Base-by-base conservation (phyloP, 2,329 filamentous ascomycete species). In the Neoscytalidium dimidiatum region DNA sequence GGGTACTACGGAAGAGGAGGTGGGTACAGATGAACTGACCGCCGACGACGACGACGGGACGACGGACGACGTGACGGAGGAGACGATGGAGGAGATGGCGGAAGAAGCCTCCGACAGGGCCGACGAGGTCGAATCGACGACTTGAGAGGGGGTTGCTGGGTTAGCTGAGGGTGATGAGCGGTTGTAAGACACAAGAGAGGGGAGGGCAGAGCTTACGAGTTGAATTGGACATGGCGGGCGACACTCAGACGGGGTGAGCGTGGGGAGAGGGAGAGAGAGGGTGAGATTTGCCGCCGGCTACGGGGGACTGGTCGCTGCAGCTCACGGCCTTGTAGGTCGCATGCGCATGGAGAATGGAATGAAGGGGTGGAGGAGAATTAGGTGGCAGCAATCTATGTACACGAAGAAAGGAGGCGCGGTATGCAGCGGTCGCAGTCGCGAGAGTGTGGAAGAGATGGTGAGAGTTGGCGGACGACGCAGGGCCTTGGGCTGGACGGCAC, bases 181-280 rank as follows among this genome's bases (percentile, higher is more conserved):
- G 21, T 19, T 31, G 62, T 21, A 62, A 17, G 5, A 38, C 28
- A 3, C 7, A n/a, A 41, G 26, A 23, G 21, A 14, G 51, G 33
- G 31, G 31, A 14, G 44, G 44, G 53, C 41, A 41, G 19, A 19
- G 43, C 62, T 64, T 35, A 64, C 63, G 52, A n/a, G 63, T 64
- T 21, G 52, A 29, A 49, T 49, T 64, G 38, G 29, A 21, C 61
- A 63, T 60, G 53, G 19, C 21, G 35, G 51, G 41, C 46, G n/a
- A 21, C 21, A 43, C 35, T 63, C 58, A 63, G 35, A 31, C 46
- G 28, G 48, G 31, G 48, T 17, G 48, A 52, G 44, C 31, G 46
- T n/a, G 51, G 13, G 61, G 61, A 51, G 44, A 52, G 46, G 48
- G 17, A 26, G 35, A 23, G 35, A 26, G 38, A 17, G 31, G 33